Base-by-base conservation (phyloP, 495 filamentous ascomycete genomes). In the Astrocystis sublimbata region DNA sequence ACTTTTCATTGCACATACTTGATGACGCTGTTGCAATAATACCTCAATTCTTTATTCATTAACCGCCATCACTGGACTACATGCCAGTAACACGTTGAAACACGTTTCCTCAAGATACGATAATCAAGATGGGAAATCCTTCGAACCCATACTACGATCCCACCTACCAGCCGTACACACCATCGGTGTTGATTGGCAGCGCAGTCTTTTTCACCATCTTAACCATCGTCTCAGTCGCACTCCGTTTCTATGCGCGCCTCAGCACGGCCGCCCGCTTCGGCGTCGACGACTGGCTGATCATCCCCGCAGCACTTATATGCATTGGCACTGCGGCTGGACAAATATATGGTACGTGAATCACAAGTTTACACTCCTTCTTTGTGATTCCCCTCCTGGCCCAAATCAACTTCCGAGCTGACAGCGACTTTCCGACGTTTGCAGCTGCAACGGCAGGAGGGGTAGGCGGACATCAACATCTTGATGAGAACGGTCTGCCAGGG, bases 201-300 rank as follows among this genome's bases (percentile, higher is more conserved):
- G 63, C n/a, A 10, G 42, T 61, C 33, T 33, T 65, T n/a, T 62
- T 65, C 51, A 61, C 58, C 47, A 52, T 60, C 38, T 3, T 65
- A 6, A 19, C 59, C 35, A 26, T 61, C 15, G 40, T 19, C 26
- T 42, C 63, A 31, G 59, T 62, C 10, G 19, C 21, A 17, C 19
- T 65, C 21, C 51, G 63, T 38, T 65, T 65, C 57, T 62, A 57
- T 28, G 28, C 55, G 12, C 59, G 55, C 31, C 13, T 36, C 5
- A 38, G 23, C 6, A 54, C 41, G 0, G 10, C 26, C n/a, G 43
- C 53, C 6, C 42, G 38, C 8, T 31, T 66, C 10, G 64, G 60
- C 17, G 38, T 53, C 41, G 64, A 66, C 35, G 64, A 66, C 53
- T 66, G 52, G 64, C 38, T 54, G 19, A 46, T 56, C 6, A 41